phyloP scores from a whole-genome alignment of 2,329 filamentous ascomycete genomes.

The Mycosphaerelloides madeirae region DNA sequence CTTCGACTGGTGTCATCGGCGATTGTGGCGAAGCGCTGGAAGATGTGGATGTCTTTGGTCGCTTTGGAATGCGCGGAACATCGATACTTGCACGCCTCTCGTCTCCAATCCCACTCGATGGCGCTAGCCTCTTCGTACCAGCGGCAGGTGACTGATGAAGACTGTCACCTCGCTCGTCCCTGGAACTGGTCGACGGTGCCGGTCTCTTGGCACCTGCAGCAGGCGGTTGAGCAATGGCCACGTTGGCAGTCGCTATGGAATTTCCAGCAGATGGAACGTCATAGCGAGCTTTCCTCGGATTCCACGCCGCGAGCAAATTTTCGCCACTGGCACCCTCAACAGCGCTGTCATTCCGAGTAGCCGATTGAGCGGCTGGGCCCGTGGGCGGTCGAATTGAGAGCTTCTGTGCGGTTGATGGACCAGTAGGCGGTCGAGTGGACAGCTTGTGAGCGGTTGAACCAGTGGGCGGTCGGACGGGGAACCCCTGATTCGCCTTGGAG shows the following conservation, averaged over 20 bases:
- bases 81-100: neutral
- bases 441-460: neutral
- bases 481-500: no score
- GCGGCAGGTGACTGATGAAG: neutral
- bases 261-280: neutral
- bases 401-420: no score
- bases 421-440: neutral
- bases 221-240: no score
- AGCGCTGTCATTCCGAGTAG: neutral
- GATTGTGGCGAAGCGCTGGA: neutral
- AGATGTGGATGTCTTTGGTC: neutral
- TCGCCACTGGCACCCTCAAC: neutral
- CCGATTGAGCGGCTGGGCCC: neutral
- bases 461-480: neutral
- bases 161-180: neutral
- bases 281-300: neutral
- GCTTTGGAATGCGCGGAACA: neutral
- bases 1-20: conserved; percentile 1
- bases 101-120: neutral
- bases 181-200: no score
- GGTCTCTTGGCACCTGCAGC: no score
- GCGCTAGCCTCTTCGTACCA: conserved; percentile 1
- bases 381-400: neutral
- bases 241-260: no score
- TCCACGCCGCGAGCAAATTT: neutral